Base-by-base conservation (phyloP, 441 rosid genomes). In the Gossypium schwendimanii region DNA sequence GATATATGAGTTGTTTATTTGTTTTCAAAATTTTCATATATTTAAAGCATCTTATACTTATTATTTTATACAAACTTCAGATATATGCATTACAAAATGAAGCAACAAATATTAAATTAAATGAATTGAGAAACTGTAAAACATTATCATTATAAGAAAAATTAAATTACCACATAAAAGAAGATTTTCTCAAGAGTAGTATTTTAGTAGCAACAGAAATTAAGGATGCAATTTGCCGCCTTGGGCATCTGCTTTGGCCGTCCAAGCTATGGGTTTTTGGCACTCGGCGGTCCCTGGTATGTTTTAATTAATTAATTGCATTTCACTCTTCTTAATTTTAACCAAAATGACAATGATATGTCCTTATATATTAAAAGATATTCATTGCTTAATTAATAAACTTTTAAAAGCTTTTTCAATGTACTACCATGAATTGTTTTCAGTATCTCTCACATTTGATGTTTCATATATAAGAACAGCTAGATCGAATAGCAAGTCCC, bases 231-330 rank as follows among this genome's bases (percentile, higher is more conserved):
- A 11, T 6, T 39, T 45, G 55, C 31, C 69, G 53, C 55, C 21
- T 18, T 3, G 11, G 70, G 5, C 55, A 65, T n/a, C 71, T 15
- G 44, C 71, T 24, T 67, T 15, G n/a, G 58, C 71, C 58, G 58
- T 49, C 71, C 68, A 63, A 63, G 49, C 28, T 33, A 17, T 62
- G 21, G 12, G 17, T 2, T 60, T 60, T 28, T 28, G 11, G 41
- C 41, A 9, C 9, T 60, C 44, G 41, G 21, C 64, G 64, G 21
- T 31, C 12, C 6, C 3, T 14, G 15, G 41, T 6, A 6, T 15
- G 8, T n/a, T 50, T 50, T 12, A 7, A 58, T 58, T 58, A 58
- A 58, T 58, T 58, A 58, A 58, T 24, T 58, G 36, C 18, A 26
- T 6, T 59, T 26, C 28, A 59, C 18, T 14, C 11, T 26, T 26